Percentiles rank a stretch among this genome's conserved stretches.
These are phyloP conservation scores for Solidago caesia DNA, from an alignment of 129 eudicot species.

Conservation along the genomic window DNA sequence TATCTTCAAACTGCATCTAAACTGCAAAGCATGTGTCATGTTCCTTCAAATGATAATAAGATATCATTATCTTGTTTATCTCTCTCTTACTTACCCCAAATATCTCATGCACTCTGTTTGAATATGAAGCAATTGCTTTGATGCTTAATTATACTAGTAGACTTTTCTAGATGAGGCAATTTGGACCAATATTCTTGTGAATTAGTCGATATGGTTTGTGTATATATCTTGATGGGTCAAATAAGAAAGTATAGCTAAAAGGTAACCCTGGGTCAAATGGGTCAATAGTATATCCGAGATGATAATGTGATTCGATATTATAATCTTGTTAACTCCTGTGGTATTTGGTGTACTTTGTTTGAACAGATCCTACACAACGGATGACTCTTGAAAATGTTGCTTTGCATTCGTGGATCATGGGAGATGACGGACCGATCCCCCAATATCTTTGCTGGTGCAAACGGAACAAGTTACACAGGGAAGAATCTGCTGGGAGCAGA, in stretches of 20 bases:
- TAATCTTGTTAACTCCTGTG: slow-evolving; percentile 4
- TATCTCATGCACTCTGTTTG: no score
- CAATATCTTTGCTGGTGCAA: slow-evolving; percentile 78
- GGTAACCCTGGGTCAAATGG: background rate
- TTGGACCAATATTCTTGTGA: background rate
- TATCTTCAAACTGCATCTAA: background rate
- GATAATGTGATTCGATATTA: background rate
- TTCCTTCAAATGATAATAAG: background rate
- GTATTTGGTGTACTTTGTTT: slow-evolving; percentile 2
- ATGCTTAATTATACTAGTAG: background rate
- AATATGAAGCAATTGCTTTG: background rate
- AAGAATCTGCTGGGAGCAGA: slow-evolving; percentile 34
- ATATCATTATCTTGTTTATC: background rate
- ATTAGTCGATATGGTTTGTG: background rate
- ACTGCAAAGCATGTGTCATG: no score
- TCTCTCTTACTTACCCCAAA: no score
- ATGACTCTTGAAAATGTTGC: slow-evolving; percentile 61
- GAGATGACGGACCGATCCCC: slow-evolving; percentile 68
- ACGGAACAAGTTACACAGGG: slow-evolving; percentile 38
- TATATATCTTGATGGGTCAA: background rate
- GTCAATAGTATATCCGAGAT: background rate
- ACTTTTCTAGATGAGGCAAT: background rate
- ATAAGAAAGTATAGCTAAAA: background rate
- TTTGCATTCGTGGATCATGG: slow-evolving; percentile 67
- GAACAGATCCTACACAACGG: slow-evolving; percentile 68